Conservation (phyloP, 805 yeast genomes). For the Pichia ethanolica region DNA sequence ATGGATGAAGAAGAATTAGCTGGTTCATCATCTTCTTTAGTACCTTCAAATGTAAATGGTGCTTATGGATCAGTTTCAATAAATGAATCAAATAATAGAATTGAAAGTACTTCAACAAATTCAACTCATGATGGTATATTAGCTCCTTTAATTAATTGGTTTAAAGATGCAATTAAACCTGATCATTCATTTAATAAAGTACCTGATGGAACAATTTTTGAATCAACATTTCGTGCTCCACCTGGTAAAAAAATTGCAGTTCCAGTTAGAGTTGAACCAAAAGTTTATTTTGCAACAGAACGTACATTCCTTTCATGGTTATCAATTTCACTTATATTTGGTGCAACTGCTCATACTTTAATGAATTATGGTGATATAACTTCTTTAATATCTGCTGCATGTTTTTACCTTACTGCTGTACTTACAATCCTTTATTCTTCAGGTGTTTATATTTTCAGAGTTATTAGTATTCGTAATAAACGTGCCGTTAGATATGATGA, state of each 20-base stretch:
- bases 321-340: constrained; percentile 79
- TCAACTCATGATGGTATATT: constrained; percentile 11
- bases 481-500: constrained; percentile 83
- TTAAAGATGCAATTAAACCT: constrained; percentile 17
- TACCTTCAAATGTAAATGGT: background rate
- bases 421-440: constrained; percentile 67
- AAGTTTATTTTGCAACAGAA: constrained; percentile 97
- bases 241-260: constrained; percentile 84
- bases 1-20: constrained; percentile 65
- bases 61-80: constrained; percentile 27
- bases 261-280: constrained; percentile 95
- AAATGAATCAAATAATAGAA: constrained; percentile 23
- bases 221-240: constrained; percentile 59
- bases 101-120: constrained; percentile 18
- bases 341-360: constrained; percentile 82
- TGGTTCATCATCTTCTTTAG: constrained; percentile 23
- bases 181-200: constrained; percentile 51
- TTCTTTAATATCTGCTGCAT: constrained; percentile 74
- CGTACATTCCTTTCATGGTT: constrained; percentile 92
- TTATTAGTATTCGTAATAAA: constrained; percentile 72
- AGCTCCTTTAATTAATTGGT: constrained; percentile 12
- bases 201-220: constrained; percentile 56
- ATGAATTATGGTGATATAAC: constrained; percentile 75
- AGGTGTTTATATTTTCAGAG: constrained; percentile 72
- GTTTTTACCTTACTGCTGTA: constrained; percentile 77